Conservation (phyloP, 2,329 filamentous ascomycete genomes). For the Fusarium tuaranense region DNA sequence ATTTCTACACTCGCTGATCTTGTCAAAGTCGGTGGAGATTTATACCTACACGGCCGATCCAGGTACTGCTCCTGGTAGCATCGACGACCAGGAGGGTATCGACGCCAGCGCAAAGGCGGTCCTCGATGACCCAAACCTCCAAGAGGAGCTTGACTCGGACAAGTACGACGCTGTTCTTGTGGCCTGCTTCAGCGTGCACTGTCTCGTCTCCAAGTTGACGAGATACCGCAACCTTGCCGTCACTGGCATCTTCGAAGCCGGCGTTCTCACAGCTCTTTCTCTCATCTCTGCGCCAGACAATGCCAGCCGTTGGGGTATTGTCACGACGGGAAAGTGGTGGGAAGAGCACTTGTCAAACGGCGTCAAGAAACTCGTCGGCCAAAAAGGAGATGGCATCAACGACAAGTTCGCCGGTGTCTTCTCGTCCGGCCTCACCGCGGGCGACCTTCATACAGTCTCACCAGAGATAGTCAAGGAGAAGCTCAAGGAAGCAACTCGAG, state of each 20-base stretch:
- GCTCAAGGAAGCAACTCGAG: conserved; percentile 77
- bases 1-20: conserved; percentile 29
- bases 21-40: conserved; percentile 60
- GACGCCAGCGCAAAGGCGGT: conserved; percentile 71
- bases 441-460: conserved; percentile 79
- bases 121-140: conserved; percentile 62
- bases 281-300: conserved; percentile 45
- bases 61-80: conserved; percentile 73
- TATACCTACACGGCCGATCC: conserved; percentile 74
- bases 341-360: conserved; percentile 76
- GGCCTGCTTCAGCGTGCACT: conserved; percentile 89
- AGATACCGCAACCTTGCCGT: conserved; percentile 46
- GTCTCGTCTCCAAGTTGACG: conserved; percentile 73
- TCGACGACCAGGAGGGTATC: conserved; percentile 81
- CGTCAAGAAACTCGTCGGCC: conserved; percentile 73
- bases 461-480: conserved; percentile 72
- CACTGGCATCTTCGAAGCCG: conserved; percentile 87
- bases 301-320: conserved; percentile 79
- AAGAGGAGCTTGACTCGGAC: conserved; percentile 48
- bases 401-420: conserved; percentile 80
- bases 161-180: conserved; percentile 82
- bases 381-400: conserved; percentile 48
- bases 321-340: conserved; percentile 90
- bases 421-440: conserved; percentile 83
- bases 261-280: conserved; percentile 73